Conservation (phyloP, 306 rosid species). For the Astragalus glycyphyllos region DNA sequence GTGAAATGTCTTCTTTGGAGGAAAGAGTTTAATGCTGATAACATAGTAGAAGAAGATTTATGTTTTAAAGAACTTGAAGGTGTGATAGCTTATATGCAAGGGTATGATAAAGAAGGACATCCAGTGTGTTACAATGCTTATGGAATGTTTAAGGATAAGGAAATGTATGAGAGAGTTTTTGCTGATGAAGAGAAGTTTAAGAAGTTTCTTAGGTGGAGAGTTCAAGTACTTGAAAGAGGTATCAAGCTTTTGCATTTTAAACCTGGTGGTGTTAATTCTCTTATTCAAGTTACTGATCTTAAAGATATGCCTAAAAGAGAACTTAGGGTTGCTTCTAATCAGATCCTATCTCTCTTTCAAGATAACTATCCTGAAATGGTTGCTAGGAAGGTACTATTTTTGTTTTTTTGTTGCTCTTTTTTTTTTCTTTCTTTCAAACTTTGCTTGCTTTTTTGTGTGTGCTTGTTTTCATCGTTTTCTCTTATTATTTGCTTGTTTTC, state of each 20-base stretch:
- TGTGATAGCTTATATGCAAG: constrained; percentile 88
- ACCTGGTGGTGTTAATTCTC: constrained; percentile 87
- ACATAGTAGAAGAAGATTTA: constrained; percentile 71
- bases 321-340: constrained; percentile 91
- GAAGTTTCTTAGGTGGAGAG: constrained; percentile 91
- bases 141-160: constrained; percentile 77
- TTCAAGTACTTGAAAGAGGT: constrained; percentile 89
- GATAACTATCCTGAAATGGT: constrained; percentile 98
- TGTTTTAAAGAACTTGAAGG: constrained; percentile 96
- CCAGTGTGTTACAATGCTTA: constrained; percentile 96
- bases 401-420: too few species aligned
- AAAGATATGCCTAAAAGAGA: constrained; percentile 98
- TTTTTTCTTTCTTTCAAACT: too few species aligned
- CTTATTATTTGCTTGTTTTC: constrained; percentile 2
- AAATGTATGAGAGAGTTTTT: constrained; percentile 81
- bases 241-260: constrained; percentile 79
- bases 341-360: constrained; percentile 89
- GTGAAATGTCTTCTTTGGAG: constrained; percentile 80
- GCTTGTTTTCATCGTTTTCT: constrained; percentile 14
- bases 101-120: constrained; percentile 78
- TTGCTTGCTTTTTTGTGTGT: too few species aligned
- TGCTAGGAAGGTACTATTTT: constrained; percentile 74
- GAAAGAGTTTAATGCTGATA: constrained; percentile 70
- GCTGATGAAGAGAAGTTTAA: constrained; percentile 92
- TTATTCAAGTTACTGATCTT: constrained; percentile 94